These are phyloP conservation scores for Helianthus annuus DNA, from an alignment of 129 eudicot species.

Conservation along the genomic window DNA sequence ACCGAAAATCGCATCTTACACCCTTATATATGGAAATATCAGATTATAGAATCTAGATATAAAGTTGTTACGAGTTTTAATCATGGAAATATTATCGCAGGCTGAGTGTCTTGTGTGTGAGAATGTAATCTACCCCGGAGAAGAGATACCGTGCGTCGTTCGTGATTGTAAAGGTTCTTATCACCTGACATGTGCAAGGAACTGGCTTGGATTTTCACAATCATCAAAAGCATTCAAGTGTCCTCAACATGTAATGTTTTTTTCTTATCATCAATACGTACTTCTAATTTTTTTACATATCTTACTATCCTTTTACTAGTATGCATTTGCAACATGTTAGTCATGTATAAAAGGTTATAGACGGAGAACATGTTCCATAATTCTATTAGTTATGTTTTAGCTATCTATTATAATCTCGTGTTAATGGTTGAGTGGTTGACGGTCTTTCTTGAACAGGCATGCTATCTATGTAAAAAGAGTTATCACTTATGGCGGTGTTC, in stretches of 20 bases:
- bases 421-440: slow-evolving; percentile 7
- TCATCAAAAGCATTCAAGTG: slow-evolving; percentile 68
- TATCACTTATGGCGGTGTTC: slow-evolving; percentile 67
- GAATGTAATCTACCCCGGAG: slow-evolving; percentile 61
- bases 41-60: background rate
- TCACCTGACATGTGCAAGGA: slow-evolving; percentile 65
- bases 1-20: background rate
- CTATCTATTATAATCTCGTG: background rate
- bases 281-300: background rate
- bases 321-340: slow-evolving; percentile 3
- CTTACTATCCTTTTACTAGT: background rate
- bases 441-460: slow-evolving; percentile 50
- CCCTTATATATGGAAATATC: background rate
- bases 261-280: background rate
- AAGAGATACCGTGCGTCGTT: slow-evolving; percentile 59
- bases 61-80: background rate
- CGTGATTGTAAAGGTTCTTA: slow-evolving; percentile 63
- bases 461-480: slow-evolving; percentile 74
- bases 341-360: background rate
- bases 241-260: slow-evolving; percentile 80
- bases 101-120: slow-evolving; percentile 65
- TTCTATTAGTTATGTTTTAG: background rate
- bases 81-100: slow-evolving; percentile 34
- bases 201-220: slow-evolving; percentile 42
- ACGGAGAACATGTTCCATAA: background rate